Evolutionary conservation across 805 yeast species (phyloP), one percentile per base, ranked within the genome.

Genomic region (Myxozyma nipponensis): DNA sequence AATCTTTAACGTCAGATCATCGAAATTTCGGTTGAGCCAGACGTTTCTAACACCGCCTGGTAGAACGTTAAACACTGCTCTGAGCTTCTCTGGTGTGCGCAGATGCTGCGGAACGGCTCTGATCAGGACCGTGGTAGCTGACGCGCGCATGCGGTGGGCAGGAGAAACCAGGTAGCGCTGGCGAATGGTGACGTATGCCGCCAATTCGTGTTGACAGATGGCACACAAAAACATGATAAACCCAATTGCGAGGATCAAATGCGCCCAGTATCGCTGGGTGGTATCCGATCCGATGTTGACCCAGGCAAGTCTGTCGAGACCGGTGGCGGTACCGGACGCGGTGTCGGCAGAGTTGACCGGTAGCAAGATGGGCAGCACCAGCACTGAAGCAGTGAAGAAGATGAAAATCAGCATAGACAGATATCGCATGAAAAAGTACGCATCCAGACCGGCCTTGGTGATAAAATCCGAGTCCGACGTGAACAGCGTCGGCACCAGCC

Each of bases 371-470:
- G 84, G 82, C 74, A 79, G 79, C 4, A 81, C 70, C 25, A 80
- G 61, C 2, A 76, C 35, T 44, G 79, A 67, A 3, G 86, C 85
- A 35, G 80, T 69, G 1, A 81, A 72, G 48, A 82, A 79, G 36
- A 81, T 65, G 7, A 71, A 53, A 13, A 78, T 71, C 55, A 88
- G 72, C 41, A 84, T 63, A 42, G 78, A 74, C 24, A 93, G 67
- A 64, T 84, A 93, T 57, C 98, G 75, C 56, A 89, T 69, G 66
- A 90, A 91, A 63, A 93, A 83, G 70, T 87, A 91, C 2, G 96
- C 97, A 66, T 91, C 98, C 10, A 91, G 66, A 10, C 97, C 98
- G 24, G 91, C 84, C 60, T 91, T 95, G 57, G 82, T 81, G 53
- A 91, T 79, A 50, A 90, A 74, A 62, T 86, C 86, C 41, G 84